Conservation (phyloP, 768 basidiomycete species). For the Phylloporus arenicola region DNA sequence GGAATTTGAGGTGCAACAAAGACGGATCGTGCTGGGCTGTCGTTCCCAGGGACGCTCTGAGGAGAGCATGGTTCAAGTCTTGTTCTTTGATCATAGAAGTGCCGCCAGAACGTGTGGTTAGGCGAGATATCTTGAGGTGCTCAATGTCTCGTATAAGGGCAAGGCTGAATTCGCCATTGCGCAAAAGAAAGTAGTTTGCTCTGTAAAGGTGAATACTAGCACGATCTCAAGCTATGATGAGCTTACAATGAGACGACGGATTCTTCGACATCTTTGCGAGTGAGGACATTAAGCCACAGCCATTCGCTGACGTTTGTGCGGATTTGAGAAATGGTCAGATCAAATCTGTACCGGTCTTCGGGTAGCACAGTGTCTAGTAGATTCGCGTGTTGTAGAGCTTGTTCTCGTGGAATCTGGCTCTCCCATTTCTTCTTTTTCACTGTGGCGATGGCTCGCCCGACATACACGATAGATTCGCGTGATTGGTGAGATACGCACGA, state of each 20-base stretch:
- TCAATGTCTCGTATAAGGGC: constrained; percentile 85
- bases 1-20: constrained; percentile 67
- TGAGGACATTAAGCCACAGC: constrained; percentile 89
- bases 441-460: constrained; percentile 82
- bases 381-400: constrained; percentile 60
- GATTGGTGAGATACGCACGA: constrained; percentile 68
- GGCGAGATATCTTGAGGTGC: constrained; percentile 70
- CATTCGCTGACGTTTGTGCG: constrained; percentile 85
- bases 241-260: constrained; percentile 82
- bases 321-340: constrained; percentile 66
- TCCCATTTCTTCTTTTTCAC: constrained; percentile 77
- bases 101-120: constrained; percentile 60
- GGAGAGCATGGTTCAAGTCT: constrained; percentile 79
- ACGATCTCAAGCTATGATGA: neutral
- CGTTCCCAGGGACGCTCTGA: constrained; percentile 85
- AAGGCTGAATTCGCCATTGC: constrained; percentile 83
- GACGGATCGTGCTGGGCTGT: constrained; percentile 82
- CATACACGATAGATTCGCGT: constrained; percentile 77
- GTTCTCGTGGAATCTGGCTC: constrained; percentile 63
- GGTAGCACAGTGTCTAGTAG: constrained; percentile 64
- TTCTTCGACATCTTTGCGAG: constrained; percentile 74
- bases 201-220: constrained; percentile 35
- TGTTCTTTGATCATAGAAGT: constrained; percentile 84
- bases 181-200: constrained; percentile 81
- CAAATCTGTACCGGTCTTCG: constrained; percentile 73